Base-by-base conservation (phyloP, 75 land plant genomes). In the Selaginella tamariscina region DNA sequence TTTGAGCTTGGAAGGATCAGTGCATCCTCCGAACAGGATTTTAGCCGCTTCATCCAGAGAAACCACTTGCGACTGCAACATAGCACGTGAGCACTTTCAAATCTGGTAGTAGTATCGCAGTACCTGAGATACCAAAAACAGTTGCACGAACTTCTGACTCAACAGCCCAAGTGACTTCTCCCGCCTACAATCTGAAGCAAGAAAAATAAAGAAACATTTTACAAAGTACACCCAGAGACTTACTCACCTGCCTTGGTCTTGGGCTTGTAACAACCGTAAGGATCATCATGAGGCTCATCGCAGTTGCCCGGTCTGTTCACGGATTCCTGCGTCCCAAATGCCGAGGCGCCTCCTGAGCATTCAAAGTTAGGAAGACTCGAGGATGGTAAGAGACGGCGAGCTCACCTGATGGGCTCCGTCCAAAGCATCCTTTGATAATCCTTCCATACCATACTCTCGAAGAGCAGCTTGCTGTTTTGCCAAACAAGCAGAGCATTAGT, bases 111-210 rank as follows among this genome's bases (percentile, higher is more conserved):
- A 39, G 5, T 39, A 39, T 5, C 5, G 49, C 49, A 39, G 56
- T 72, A 89, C 88, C 71, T 79, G 66, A 27, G 88, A 74, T 31
- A 81, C 80, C 23, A 93, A 75, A 65, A 93, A 89, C n/a, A 93
- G 85, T 68, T 85, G 93, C 64, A 93, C 88, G 79, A 93, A 93
- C 66, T 89, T 93, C 76, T 87, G 91, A 27, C 96, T 89, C 2
- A 93, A 82, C 54, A 83, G 78, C 27, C 91, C 98, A 0, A 93
- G 73, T 1, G 98, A 93, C 57, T 93, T 93, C 77, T 93, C 98
- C 30, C 84, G 84, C 77, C 93, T 71, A 21, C 76, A 73, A 18
- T 86, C 95, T 81, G 86, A 24, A 70, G 65, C 31, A 62, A 1
- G 28, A 8, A 49, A 49, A 49, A 49, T 20, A 49, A 11, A 31